Evolutionary conservation across 768 basidiomycete species (phyloP), one percentile per base, ranked within the genome.

Genomic region (Dendrothele bispora): DNA sequence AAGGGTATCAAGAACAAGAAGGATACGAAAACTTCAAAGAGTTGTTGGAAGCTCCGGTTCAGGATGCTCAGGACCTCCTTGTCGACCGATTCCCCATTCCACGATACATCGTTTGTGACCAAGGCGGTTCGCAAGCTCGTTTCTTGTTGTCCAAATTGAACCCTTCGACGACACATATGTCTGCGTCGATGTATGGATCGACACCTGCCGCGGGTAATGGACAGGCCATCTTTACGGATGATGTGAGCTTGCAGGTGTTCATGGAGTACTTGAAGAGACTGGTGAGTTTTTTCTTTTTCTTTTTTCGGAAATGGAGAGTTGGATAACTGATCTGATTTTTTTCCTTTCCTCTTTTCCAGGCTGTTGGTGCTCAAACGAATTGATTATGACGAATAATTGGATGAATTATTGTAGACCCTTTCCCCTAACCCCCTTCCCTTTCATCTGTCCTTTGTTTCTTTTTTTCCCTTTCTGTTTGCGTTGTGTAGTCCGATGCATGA

Each of bases 1-100:
- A 91, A 10, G 95, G 94, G 0, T 99, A 98, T 61, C 97, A 98
- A 61, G 95, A 99, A 1, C 95, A 98, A 69, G 95, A 98, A 64
- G 95, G 93, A 28, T 97, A 98, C 60, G 97, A 98, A 68, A 98
- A 99, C 69, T 90, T 99, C 71, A 95, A 94, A 60, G 93, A 95
- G 62, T 74, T 98, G 38, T 78, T 98, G 14, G 89, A 92, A 60
- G 69, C 80, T 3, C 97, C 97, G 4, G 80, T 89, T 30, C 79
- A 75, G 17, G 97, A 98, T 66, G 97, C 97, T 26, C 91, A 91
- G 84, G 97, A 99, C 53, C 80, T 99, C 21, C 84, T 99, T 20
- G 84, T 86, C 15, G 97, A 99, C 63, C 87, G 97, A 30, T 92
- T 90, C 78, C 97, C 97, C 2, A 92, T 99, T 55, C 97, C 97